These are phyloP conservation scores for Apostasia ramifera DNA, from an alignment of 106 monocot genomes.

Conservation along the genomic window DNA sequence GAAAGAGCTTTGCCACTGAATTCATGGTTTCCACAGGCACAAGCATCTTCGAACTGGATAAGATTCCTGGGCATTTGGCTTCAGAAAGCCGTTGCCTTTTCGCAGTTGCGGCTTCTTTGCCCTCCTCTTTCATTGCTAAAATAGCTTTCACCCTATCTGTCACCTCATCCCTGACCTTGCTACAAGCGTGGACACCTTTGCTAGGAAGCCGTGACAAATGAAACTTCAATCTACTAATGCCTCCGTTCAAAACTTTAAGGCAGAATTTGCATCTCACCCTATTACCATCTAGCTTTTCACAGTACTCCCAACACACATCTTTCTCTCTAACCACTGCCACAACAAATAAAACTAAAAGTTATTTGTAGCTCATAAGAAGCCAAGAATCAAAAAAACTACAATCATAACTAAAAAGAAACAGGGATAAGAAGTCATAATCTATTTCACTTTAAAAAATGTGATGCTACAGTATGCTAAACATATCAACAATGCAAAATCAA, in stretches of 20 bases:
- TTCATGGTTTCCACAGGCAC: constrained; percentile 20
- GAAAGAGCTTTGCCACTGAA: constrained; percentile 26
- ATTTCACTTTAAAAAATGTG: too few relatives aligned
- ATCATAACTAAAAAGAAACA: too few relatives aligned
- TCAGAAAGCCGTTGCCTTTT: constrained; percentile 56
- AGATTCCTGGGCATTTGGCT: constrained; percentile 15
- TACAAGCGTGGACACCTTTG: constrained; percentile 92
- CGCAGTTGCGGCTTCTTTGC: constrained; percentile 42
- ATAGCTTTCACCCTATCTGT: constrained; percentile 80
- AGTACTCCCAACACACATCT: constrained; percentile 97
- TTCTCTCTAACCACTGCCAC: constrained; percentile 84
- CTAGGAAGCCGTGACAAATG: constrained; percentile 78
- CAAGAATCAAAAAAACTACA: not conserved
- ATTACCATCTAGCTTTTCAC: constrained; percentile 93
- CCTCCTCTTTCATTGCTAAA: constrained; percentile 69
- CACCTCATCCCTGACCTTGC: constrained; percentile 73
- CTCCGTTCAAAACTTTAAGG: constrained; percentile 79
- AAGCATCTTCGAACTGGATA: constrained; percentile 17
- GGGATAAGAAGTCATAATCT: too few relatives aligned
- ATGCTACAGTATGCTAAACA: too few relatives aligned
- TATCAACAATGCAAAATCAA: too few relatives aligned
- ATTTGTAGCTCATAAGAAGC: not conserved
- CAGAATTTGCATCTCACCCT: constrained; percentile 95
- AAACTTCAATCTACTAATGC: constrained; percentile 92
- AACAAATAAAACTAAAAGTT: not conserved